A percentile compares a stretch with the other conserved stretches of the same genome.
Evolutionary conservation across 371 early-diverging fungal genomes (phyloP).

Genomic region (Mucor indicus): DNA sequence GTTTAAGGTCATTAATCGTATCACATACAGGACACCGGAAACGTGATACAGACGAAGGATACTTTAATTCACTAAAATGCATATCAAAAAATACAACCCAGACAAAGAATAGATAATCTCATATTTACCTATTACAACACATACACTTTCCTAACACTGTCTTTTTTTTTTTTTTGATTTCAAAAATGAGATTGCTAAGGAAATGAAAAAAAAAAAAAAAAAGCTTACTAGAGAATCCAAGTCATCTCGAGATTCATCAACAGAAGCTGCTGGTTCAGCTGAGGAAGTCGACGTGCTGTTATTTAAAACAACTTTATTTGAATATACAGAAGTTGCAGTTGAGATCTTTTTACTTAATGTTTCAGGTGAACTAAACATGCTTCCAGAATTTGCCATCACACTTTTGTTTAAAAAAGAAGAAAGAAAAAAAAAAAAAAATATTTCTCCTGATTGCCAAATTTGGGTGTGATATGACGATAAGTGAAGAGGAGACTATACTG

Average conservation of each 20-base stretch:
- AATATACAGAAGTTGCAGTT: too few species aligned
- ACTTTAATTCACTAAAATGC: constrained; percentile 74
- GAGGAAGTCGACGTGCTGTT: too few species aligned
- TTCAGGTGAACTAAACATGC: constrained; percentile 5
- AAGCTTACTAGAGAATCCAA: too few species aligned
- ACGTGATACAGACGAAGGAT: constrained; percentile 64
- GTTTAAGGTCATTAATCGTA: constrained; percentile 75
- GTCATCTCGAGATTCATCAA: too few species aligned
- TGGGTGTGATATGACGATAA: background rate
- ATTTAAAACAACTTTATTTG: too few species aligned
- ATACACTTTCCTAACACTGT: constrained; percentile 44
- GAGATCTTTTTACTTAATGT: background rate
- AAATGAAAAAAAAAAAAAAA: too few species aligned
- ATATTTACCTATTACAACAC: constrained; percentile 54
- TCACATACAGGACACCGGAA: constrained; percentile 93
- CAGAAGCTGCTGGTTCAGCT: too few species aligned
- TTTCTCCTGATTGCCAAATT: background rate
- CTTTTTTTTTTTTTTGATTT: too few species aligned
- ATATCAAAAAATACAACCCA: too few species aligned
- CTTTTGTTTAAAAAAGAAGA: background rate
- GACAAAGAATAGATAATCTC: background rate
- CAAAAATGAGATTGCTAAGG: too few species aligned
- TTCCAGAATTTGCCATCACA: constrained; percentile 10
- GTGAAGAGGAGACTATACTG: too few species aligned
- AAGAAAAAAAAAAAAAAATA: background rate